Base-by-base conservation (phyloP, 2,329 filamentous ascomycete species). In the Nigrograna mackinnonii region DNA sequence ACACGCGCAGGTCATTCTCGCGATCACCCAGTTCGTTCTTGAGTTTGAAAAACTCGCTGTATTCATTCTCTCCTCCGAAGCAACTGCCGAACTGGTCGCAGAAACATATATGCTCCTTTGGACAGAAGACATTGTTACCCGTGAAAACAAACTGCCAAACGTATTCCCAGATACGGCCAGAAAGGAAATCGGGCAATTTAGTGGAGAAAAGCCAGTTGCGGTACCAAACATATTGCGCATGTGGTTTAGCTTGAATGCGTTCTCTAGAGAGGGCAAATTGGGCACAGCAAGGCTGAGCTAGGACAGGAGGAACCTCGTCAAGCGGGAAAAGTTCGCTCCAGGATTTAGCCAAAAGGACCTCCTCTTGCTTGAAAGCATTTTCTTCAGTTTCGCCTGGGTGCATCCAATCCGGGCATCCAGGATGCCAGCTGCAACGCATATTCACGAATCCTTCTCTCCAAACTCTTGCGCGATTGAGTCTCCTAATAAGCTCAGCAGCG, bases 81-180 rank as follows among this genome's bases (percentile, higher is more conserved):
- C 83, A 86, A 7, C 80, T 65, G 1, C 83, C 83, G 37, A 78
- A 86, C 5, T 79, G 81, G 46, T 85, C 82, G 57, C 83, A 86
- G 47, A 83, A 82, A 64, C 83, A 86, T 0, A 77, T 63, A 42
- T 78, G 72, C 64, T 82, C 77, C 34, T 68, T 64, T 0, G 77
- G 76, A 51, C 79, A 81, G 39, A 72, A 69, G 7, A 75, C 60
- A 4, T 72, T 68, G 13, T 69, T 46, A 2, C 76, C 78, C 0
- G 79, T 79, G 57, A 84, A 85, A 12, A 85, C 72, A 44, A 76
- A 80, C 45, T 84, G 80, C 82, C 82, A 85, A 2, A 83, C 64
- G 55, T 85, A 84, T 58, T 85, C 82, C 70, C 80, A 84, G 13
- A 84, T 72, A 3, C 82, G 73, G 3, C 82, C 82, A 11, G 77